These are phyloP conservation scores for Coemansia sp. DNA, from an alignment of 192 early-diverging fungal genomes.

Conservation along the genomic window DNA sequence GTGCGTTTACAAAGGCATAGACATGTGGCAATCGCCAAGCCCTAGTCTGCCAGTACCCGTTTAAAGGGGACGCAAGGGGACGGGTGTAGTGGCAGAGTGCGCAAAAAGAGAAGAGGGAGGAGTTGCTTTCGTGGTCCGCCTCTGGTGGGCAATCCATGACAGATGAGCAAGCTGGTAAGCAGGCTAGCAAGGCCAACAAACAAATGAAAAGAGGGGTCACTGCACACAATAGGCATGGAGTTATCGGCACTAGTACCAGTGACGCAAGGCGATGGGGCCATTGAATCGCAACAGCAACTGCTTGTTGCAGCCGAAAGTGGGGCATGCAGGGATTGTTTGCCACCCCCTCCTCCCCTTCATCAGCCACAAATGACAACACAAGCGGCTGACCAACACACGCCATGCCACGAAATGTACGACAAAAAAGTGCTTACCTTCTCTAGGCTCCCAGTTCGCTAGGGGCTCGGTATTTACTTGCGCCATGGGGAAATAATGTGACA, in stretches of 20 bases:
- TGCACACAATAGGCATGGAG: conserved; percentile 3
- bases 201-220: background rate
- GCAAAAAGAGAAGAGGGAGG: background rate
- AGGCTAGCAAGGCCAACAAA: background rate
- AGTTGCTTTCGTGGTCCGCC: background rate
- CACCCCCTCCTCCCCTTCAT: background rate
- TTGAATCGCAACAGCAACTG: background rate
- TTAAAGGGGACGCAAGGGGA: background rate
- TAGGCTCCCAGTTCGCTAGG: background rate
- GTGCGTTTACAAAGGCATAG: conserved; percentile 7
- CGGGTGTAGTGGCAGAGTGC: background rate
- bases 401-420: background rate
- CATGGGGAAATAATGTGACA: background rate
- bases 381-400: background rate
- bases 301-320: background rate
- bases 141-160: background rate
- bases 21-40: background rate
- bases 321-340: conserved; percentile 2
- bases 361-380: background rate
- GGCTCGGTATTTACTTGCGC: background rate
- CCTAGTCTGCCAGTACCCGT: conserved; percentile 4
- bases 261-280: conserved; percentile 6
- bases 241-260: conserved; percentile 2
- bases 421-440: conserved; percentile 9
- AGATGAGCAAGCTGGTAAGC: background rate